Percentiles rank a stretch among this genome's conserved stretches.
These are phyloP conservation scores for Pseudogymnoascus sp. DNA, from an alignment of 2,329 filamentous ascomycete species.

Conservation along the genomic window DNA sequence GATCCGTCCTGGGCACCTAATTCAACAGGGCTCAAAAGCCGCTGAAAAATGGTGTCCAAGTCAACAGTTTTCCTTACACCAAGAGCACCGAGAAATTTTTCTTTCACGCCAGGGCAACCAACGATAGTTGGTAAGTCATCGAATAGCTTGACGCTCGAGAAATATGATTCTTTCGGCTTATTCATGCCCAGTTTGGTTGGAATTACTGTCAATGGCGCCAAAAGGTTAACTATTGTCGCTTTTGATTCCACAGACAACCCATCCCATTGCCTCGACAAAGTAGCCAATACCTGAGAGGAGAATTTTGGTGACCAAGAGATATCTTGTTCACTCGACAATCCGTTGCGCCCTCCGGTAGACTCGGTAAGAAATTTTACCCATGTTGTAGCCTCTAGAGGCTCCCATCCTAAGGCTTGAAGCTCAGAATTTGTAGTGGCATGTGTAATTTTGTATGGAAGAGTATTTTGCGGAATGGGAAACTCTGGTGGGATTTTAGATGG, in stretches of 20 bases:
- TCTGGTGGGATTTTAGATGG: slow-evolving; percentile 73
- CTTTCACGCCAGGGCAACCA: slow-evolving; percentile 72
- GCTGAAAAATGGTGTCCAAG: slow-evolving; percentile 83
- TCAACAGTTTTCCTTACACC: slow-evolving; percentile 95
- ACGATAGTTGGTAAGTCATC: slow-evolving; percentile 82
- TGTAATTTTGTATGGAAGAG: slow-evolving; percentile 79
- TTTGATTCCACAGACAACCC: slow-evolving; percentile 61
- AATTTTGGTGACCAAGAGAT: slow-evolving; percentile 67
- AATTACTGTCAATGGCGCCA: slow-evolving; percentile 66
- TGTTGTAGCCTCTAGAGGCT: slow-evolving; percentile 71
- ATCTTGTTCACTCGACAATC: slow-evolving; percentile 54
- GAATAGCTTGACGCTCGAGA: slow-evolving; percentile 87
- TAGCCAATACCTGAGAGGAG: slow-evolving; percentile 65
- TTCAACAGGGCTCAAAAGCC: slow-evolving; percentile 60
- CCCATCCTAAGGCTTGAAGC: slow-evolving; percentile 77
- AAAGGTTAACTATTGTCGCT: slow-evolving; percentile 53
- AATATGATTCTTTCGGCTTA: slow-evolving; percentile 79
- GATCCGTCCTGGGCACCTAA: slow-evolving; percentile 39
- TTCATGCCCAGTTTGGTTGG: slow-evolving; percentile 89
- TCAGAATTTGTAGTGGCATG: slow-evolving; percentile 59
- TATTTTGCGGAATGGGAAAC: slow-evolving; percentile 71
- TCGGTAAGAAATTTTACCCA: slow-evolving; percentile 81
- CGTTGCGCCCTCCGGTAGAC: slow-evolving; percentile 49
- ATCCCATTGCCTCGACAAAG: slow-evolving; percentile 89
- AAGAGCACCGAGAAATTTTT: slow-evolving; percentile 75